phyloP scores from a whole-genome alignment of 2,329 filamentous ascomycete species.

The Fusarium foetens region DNA sequence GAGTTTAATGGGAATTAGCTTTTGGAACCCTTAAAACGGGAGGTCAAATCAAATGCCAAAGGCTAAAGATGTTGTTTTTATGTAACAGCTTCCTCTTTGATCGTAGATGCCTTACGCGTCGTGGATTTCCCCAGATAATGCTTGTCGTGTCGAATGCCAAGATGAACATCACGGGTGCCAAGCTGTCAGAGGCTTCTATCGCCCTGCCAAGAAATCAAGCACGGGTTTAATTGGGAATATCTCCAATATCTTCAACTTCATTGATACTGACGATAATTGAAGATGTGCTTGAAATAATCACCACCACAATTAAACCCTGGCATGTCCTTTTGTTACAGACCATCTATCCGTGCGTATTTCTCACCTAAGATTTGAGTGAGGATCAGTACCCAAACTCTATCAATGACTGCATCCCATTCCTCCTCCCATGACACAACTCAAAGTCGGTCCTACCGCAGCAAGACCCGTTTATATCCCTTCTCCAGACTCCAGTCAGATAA shows the following conservation, averaged over 20 bases:
- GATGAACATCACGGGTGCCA: constrained; percentile 3
- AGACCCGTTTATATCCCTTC: neutral
- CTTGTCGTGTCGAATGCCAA: constrained; percentile 3
- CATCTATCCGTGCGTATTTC: neutral
- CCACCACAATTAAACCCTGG: neutral
- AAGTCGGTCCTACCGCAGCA: neutral
- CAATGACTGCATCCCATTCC: constrained; percentile 7
- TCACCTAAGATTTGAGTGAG: neutral
- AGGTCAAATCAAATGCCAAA: neutral
- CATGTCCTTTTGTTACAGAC: neutral
- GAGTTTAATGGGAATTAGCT: neutral
- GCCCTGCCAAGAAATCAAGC: constrained; percentile 20
- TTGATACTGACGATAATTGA: neutral
- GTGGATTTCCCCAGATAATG: neutral
- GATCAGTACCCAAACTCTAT: constrained; percentile 7
- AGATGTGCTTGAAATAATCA: neutral
- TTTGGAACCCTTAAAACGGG: neutral
- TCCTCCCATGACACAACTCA: neutral
- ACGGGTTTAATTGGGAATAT: constrained; percentile 19
- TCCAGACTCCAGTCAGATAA: constrained; percentile 5
- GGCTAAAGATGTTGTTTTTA: neutral
- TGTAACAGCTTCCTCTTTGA: constrained; percentile 1
- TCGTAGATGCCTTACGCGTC: neutral
- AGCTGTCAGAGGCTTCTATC: constrained; percentile 8
- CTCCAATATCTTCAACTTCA: neutral